Conservation (phyloP, 129 eudicot species). For the Calendula officinalis region DNA sequence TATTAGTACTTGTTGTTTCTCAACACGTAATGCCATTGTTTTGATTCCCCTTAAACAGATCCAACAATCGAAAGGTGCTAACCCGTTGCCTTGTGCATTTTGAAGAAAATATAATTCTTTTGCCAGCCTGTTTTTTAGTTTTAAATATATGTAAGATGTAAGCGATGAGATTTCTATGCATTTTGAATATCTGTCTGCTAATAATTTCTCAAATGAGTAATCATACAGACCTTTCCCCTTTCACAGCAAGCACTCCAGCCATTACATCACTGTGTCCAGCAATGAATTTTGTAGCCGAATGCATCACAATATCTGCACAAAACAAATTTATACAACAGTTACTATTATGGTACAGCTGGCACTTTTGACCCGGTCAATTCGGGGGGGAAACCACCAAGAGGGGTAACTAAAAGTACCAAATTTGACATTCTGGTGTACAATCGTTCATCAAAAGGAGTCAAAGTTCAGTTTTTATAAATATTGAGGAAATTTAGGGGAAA, state of each 20-base stretch:
- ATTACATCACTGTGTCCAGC: slow-evolving; percentile 98
- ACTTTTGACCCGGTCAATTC: too few species aligned
- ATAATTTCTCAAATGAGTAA: not conserved
- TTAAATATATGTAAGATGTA: not conserved
- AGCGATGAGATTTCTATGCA: slow-evolving; percentile 5
- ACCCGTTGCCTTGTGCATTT: slow-evolving; percentile 92
- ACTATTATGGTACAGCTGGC: not conserved
- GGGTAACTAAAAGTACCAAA: too few species aligned
- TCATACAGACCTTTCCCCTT: slow-evolving; percentile 79
- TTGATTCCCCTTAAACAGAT: slow-evolving; percentile 91
- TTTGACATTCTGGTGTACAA: too few species aligned
- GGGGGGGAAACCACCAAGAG: too few species aligned
- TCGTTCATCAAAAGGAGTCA: too few species aligned
- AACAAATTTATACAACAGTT: not conserved
- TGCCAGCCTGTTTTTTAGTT: slow-evolving; percentile 52
- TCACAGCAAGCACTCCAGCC: slow-evolving; percentile 93
- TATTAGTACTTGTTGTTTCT: slow-evolving; percentile 83
- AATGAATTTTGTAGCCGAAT: slow-evolving; percentile 93
- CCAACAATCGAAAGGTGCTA: slow-evolving; percentile 99
- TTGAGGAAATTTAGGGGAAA: too few species aligned
- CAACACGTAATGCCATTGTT: slow-evolving; percentile 95
- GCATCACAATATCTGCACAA: slow-evolving; percentile 89
- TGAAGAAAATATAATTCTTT: slow-evolving; percentile 85
- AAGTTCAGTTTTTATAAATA: too few species aligned
- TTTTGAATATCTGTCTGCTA: slow-evolving; percentile 1